A percentile compares a stretch with the other conserved stretches of the same genome.
phyloP scores from a whole-genome alignment of 140 eudicot genomes.

The Artemisia princeps region DNA sequence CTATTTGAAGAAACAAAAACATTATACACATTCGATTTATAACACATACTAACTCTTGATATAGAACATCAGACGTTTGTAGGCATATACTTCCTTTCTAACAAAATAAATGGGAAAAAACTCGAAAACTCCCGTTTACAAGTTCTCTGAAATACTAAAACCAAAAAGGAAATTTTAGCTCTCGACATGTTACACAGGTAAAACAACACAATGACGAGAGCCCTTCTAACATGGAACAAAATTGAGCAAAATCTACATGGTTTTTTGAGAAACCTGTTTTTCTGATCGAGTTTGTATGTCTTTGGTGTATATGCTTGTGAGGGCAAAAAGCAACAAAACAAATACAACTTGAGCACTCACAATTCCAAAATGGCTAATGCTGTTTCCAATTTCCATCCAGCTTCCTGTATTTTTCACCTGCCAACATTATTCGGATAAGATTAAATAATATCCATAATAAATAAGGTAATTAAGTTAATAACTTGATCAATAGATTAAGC shows the following conservation, averaged over 20 bases:
- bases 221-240: slow-evolving; percentile 9
- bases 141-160: background rate
- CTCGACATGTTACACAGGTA: no score
- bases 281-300: slow-evolving; percentile 54
- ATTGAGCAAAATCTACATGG: slow-evolving; percentile 31
- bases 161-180: no score
- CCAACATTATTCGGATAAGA: background rate
- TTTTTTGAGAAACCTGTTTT: slow-evolving; percentile 38
- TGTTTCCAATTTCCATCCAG: slow-evolving; percentile 99
- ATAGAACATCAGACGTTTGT: background rate
- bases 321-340: slow-evolving; percentile 76
- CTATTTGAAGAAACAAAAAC: no score
- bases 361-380: slow-evolving; percentile 96
- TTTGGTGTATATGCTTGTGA: slow-evolving; percentile 74
- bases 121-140: slow-evolving; percentile 17
- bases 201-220: no score
- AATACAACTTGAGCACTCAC: slow-evolving; percentile 99
- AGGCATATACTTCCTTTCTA: background rate
- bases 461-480: slow-evolving; percentile 6
- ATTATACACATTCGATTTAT: no score
- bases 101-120: background rate
- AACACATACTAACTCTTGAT: no score
- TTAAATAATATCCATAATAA: background rate
- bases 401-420: slow-evolving; percentile 94
- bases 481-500: background rate